Base-by-base conservation (phyloP, 805 yeast species). In the Candida easanensis region DNA sequence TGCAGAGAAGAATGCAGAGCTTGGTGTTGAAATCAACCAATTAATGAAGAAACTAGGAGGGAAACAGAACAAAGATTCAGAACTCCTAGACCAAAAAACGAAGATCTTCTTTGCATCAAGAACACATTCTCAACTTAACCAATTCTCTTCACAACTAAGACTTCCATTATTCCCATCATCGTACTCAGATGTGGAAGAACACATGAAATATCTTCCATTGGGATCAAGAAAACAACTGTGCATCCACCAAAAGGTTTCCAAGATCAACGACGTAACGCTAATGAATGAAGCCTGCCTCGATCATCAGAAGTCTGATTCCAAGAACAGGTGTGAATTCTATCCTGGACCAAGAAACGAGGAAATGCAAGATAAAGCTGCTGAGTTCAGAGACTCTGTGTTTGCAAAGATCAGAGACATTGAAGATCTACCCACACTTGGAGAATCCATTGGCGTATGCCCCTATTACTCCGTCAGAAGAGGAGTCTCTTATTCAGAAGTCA, bases 141-240 rank as follows among this genome's bases (percentile, higher is more conserved):
- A 90, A 57, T 86, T 90, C 56, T 77, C 88, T 0, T 74, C 77
- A 14, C 97, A 91, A 53, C 63, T 90, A 30, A 59, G 69, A 34
- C 56, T 84, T 19, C 79, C 95, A 0, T 49, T 64, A 0, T 82
- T 88, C 44, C 83, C 84, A 2, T 74, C 95, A 0, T 76, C 89
- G 0, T 68, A 80, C 42, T 64, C 54, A 14, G 67, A 61, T 13
- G 42, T 52, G 42, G 46, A 54, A 1, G 93, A 84, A 60, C 69
- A 78, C 37, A 67, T 77, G 5, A 86, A 88, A 55, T 84, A 77
- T 52, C 54, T 84, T 5, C 83, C 97, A 0, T 54, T 90, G 22
- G 96, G 88, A 0, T 88, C 97, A 0, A 74, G 97, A 42, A 84
- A 82, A 58, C 97, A 89, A 53, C 68, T 88, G 1, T 90, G 98